These are phyloP conservation scores for Trichoderma orchidacearum DNA, from an alignment of 495 filamentous ascomycete species.

Conservation along the genomic window DNA sequence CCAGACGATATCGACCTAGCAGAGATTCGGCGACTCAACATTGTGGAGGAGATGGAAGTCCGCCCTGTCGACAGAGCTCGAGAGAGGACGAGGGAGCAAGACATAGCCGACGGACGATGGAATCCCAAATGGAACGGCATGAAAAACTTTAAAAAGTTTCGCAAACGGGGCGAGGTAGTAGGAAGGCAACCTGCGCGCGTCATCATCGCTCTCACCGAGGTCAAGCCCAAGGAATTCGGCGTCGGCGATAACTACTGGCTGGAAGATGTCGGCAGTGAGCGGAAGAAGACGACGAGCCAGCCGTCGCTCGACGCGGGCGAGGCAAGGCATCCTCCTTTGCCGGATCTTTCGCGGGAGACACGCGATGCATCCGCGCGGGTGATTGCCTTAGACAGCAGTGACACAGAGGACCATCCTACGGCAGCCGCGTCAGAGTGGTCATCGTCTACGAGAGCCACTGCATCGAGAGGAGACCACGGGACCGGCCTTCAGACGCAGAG, in stretches of 20 bases:
- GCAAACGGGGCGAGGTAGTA: constrained; percentile 40
- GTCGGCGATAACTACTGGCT: constrained; percentile 79
- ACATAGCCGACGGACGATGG: constrained; percentile 53
- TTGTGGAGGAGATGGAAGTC: constrained; percentile 70
- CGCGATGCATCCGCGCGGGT: background rate
- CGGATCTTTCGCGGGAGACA: background rate
- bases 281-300: constrained; percentile 14
- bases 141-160: constrained; percentile 93
- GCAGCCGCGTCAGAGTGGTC: background rate
- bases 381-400: background rate
- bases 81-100: constrained; percentile 18
- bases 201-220: constrained; percentile 70
- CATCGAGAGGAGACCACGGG: constrained; percentile 9
- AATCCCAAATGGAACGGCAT: constrained; percentile 87
- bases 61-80: constrained; percentile 9
- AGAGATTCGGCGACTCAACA: constrained; percentile 59
- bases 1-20: constrained; percentile 49
- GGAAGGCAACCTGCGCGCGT: constrained; percentile 38
- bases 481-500: constrained; percentile 16
- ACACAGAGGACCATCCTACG: background rate
- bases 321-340: background rate
- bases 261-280: constrained; percentile 23
- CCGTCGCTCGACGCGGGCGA: constrained; percentile 1
- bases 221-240: constrained; percentile 63
- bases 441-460: constrained; percentile 15